Evolutionary conservation across 1,284 basidiomycete species (phyloP), one percentile per base, ranked within the genome.

Genomic region (Caloboletus firmus): DNA sequence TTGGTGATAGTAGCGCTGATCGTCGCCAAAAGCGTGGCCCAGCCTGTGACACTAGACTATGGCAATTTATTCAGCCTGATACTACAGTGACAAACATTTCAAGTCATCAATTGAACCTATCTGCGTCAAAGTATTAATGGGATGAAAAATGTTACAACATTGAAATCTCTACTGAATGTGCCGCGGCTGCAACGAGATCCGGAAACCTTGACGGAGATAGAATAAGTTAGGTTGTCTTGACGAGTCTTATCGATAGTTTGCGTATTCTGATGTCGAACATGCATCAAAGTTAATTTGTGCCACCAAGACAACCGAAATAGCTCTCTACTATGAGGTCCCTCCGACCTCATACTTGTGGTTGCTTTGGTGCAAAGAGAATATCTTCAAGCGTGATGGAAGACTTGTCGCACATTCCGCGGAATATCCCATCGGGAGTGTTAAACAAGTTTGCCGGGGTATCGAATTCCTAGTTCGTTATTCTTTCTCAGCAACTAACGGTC

Each of bases 371-470:
- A 42, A 46, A 62, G 20, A 64, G 9, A 59, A 89, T 84, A 67
- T 90, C 87, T n/a, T 84, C 81, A 34, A 85, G 64, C 20, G 80
- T 77, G 58, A 92, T 88, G 43, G 78, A 80, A 10, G 83, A 85
- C 57, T 85, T 80, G 12, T 84, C 80, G 62, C 89, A 91, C 85
- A 90, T 90, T 56, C 81, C 79, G 20, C 79, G 75, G 75, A 92
- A 92, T 59, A 87, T 84, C 17, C 89, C 82, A 55, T 77, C 76
- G 22, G 72, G 57, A 12, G 65, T 68, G 55, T 79, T 66, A 65
- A 78, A 93, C 12, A 95, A 72, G 48, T 78, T 80, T 51, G 79
- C 74, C 0, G 92, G 91, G 3, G 86, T 85, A 65, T 91, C 91
- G 60, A 88, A 87, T 68, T 83, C 81, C 67, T 69, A 39, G n/a